Evolutionary conservation across 495 filamentous ascomycete species (phyloP).

Genomic region (Tuber brumale): DNA sequence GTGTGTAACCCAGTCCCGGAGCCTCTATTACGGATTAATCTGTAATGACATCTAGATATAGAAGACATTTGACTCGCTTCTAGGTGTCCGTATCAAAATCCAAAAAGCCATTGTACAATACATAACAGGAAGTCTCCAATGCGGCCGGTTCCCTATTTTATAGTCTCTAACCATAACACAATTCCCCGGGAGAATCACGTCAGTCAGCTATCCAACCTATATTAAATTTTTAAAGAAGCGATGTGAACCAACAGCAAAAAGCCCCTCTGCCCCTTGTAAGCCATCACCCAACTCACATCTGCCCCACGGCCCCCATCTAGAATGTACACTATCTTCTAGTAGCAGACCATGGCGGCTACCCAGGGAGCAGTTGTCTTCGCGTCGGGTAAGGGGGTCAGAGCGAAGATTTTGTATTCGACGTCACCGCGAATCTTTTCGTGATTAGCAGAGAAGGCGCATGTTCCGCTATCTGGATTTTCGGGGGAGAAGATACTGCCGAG

Average conservation of each 20-base stretch:
- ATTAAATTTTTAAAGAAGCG: conserved; percentile 49
- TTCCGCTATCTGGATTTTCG: conserved; percentile 30
- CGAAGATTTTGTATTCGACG: conserved; percentile 55
- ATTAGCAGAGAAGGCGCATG: conserved; percentile 56
- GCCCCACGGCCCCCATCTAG: conserved; percentile 50
- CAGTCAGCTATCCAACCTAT: conserved; percentile 68
- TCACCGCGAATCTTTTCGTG: conserved; percentile 56
- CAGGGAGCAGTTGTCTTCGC: conserved; percentile 50
- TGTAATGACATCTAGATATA: no score
- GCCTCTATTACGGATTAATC: not conserved
- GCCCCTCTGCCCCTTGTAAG: conserved; percentile 81
- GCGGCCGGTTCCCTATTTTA: conserved; percentile 58
- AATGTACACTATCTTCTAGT: conserved; percentile 72
- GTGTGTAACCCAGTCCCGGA: not conserved
- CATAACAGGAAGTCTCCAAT: conserved; percentile 84
- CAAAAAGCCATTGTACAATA: no score
- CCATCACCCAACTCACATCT: conserved; percentile 54
- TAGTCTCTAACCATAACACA: conserved; percentile 48
- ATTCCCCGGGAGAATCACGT: conserved; percentile 5
- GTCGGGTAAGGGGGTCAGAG: conserved; percentile 20
- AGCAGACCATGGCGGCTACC: conserved; percentile 72
- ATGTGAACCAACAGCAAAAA: conserved; percentile 58
- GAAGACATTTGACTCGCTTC: no score
- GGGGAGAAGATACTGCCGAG: conserved; percentile 34
- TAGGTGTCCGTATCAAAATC: conserved; percentile 66